Evolutionary conservation across 2,329 filamentous ascomycete genomes (phyloP), one percentile per base, ranked within the genome.

Genomic region (Arthrobotrys pseudoclavata): DNA sequence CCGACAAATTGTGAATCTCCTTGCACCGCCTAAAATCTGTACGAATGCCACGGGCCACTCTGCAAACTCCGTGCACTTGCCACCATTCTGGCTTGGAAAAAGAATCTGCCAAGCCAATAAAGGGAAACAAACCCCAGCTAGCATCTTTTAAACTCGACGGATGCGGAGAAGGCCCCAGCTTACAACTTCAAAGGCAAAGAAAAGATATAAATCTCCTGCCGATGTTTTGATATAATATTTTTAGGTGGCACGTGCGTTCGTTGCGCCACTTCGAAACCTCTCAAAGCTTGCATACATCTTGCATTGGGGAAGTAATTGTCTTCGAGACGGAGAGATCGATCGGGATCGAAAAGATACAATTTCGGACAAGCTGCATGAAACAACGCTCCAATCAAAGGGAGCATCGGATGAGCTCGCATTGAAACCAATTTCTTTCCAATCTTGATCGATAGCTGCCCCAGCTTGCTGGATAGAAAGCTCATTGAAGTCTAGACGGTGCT

Each of bases 81-180:
- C 72, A 71, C 67, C 66, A 53, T 62, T 68, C 18, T 70, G 67
- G 45, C 53, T 67, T 47, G 47, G 53, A 62, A 57, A 63, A 31
- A 52, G 60, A 34, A 70, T 22, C 45, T 62, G 74, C 72, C 67
- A 70, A 70, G 66, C 61, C 26, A 71, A 67, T 62, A 24, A 45
- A 63, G 62, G 61, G 31, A 55, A 63, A 77, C 20, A 20, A 45
- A 45, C 9, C 34, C 45, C 9, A 68, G 52, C 74, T 77, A 77
- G 74, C 74, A 77, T 62, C 74, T 71, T 77, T 71, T 77, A 71
- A 77, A 77, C 67, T 60, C 61, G 74, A 77, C 74, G 74, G 67
- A 77, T 77, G 67, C 52, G 66, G 72, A 67, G 64, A 64, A 47
- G 53, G 22, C 40, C 48, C 61, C 37, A 71, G 52, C 53, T 71